phyloP scores from a whole-genome alignment of 176 grass and related monocot species.

The Avena eriantha region DNA sequence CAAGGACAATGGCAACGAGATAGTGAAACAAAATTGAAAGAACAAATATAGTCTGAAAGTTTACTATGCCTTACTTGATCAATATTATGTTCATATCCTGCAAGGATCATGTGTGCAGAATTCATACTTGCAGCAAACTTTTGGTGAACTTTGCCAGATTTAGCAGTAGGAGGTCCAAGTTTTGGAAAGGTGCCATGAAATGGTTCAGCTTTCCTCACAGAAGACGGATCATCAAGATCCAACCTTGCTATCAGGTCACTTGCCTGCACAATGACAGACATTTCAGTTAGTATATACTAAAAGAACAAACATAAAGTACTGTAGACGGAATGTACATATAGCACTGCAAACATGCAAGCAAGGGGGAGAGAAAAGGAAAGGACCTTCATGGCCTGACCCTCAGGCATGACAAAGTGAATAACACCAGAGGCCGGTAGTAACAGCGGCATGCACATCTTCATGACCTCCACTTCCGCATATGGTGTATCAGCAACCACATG shows the following conservation, averaged over 20 bases:
- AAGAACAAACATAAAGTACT: conserved; percentile 18
- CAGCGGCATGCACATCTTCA: conserved; percentile 99
- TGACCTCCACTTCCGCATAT: conserved; percentile 98
- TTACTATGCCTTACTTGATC: conserved; percentile 57
- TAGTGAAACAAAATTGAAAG: conserved; percentile 39
- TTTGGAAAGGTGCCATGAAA: conserved; percentile 92
- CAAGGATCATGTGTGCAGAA: conserved; percentile 93
- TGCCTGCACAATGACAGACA: conserved; percentile 56
- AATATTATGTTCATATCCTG: conserved; percentile 97
- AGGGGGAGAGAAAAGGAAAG: not conserved
- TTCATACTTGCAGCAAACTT: conserved; percentile 80
- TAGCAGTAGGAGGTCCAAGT: conserved; percentile 82
- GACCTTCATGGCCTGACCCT: conserved; percentile 98
- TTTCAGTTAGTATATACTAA: conserved; percentile 6
- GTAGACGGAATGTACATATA: conserved; percentile 9
- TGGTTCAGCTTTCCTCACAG: conserved; percentile 95
- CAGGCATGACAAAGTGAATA: conserved; percentile 90
- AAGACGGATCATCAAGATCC: conserved; percentile 94
- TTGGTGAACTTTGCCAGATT: conserved; percentile 97
- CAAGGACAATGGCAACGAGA: conserved; percentile 23
- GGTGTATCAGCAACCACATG: conserved; percentile 91
- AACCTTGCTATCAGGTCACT: conserved; percentile 89
- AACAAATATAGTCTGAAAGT: conserved; percentile 25
- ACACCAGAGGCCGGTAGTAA: conserved; percentile 90
- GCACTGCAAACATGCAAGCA: not conserved